These are phyloP conservation scores for Entomortierella lignicola DNA, from an alignment of 192 early-diverging fungal species.

Conservation along the genomic window DNA sequence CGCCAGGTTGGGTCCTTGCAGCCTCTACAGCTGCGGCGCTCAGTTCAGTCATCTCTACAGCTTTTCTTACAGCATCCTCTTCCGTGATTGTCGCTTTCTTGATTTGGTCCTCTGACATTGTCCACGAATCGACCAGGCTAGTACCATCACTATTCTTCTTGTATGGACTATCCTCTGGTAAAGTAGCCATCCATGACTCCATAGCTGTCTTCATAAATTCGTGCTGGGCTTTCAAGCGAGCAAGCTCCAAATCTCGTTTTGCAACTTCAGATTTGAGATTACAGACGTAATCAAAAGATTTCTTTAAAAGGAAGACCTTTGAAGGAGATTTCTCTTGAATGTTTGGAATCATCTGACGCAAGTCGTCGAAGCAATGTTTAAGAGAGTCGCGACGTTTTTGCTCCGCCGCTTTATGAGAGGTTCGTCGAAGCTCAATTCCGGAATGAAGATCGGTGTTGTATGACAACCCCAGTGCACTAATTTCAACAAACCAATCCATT, in stretches of 20 bases:
- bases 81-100: constrained; percentile 28
- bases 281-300: constrained; percentile 52
- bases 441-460: constrained; percentile 81
- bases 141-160: background rate
- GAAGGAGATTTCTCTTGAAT: constrained; percentile 48
- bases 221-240: constrained; percentile 34
- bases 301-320: constrained; percentile 49
- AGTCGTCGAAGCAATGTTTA: constrained; percentile 88
- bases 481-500: background rate
- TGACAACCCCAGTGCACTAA: constrained; percentile 74
- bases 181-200: constrained; percentile 30
- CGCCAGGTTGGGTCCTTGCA: constrained; percentile 35
- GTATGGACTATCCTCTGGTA: constrained; percentile 34
- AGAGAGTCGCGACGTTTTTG: constrained; percentile 95
- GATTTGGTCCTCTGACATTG: constrained; percentile 24
- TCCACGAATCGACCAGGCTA: constrained; percentile 30
- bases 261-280: constrained; percentile 49
- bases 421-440: constrained; percentile 84
- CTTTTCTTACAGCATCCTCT: constrained; percentile 9
- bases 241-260: constrained; percentile 42
- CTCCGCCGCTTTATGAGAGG: constrained; percentile 94
- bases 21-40: constrained; percentile 47
- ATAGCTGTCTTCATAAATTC: constrained; percentile 45
- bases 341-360: constrained; percentile 76
- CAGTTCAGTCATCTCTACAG: constrained; percentile 28